These are phyloP conservation scores for Paramecium tetraurelia DNA, from an alignment of 73 alveolate species.

Conservation along the genomic window DNA sequence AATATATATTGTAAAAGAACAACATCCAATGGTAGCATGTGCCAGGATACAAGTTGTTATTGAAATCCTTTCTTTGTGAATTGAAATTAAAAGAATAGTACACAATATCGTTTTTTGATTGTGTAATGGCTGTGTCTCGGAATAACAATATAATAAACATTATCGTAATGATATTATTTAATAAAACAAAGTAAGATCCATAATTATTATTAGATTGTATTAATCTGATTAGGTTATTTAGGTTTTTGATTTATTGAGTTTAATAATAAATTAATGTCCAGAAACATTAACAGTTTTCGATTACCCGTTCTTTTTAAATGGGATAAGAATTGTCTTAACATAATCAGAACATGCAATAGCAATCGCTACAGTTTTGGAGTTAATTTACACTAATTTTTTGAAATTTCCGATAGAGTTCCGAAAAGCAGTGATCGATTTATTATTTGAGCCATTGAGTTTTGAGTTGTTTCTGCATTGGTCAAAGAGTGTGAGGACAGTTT, in stretches of 20 bases:
- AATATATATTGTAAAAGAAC: not conserved
- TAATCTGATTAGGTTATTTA: not conserved
- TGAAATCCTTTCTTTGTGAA: slow-evolving; percentile 23
- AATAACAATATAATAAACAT: not conserved
- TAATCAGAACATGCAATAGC: not conserved
- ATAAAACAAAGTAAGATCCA: not conserved
- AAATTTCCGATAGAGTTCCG: slow-evolving; percentile 1
- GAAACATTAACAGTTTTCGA: not conserved
- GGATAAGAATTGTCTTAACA: not conserved
- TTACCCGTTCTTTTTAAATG: slow-evolving; percentile 32
- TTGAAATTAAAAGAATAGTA: not conserved
- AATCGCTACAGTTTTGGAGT: not conserved
- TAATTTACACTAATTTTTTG: not conserved
- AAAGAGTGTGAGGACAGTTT: not conserved
- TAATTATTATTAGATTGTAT: not conserved
- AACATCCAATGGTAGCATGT: not conserved
- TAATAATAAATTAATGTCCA: not conserved
- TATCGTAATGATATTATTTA: slow-evolving; percentile 19
- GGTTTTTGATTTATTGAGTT: not conserved
- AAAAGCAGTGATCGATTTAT: not conserved
- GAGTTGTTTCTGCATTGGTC: slow-evolving; percentile 45
- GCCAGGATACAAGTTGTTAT: not conserved
- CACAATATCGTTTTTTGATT: not conserved
- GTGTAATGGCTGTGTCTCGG: not conserved
- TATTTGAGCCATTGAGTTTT: not conserved